Conservation (phyloP, 106 monocot species). For the Cymbidium sinense region DNA sequence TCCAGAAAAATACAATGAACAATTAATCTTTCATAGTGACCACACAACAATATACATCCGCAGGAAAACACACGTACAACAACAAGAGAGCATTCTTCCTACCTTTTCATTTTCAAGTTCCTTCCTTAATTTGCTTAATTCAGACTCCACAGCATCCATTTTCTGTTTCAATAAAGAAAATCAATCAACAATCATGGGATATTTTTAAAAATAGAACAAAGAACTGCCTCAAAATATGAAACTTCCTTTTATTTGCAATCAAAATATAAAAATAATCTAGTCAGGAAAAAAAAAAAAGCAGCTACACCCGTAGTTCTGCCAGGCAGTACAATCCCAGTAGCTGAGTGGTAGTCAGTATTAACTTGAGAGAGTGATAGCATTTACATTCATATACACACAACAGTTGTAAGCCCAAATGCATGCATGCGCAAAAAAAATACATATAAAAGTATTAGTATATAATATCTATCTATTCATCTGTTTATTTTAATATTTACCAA, state of each 20-base stretch:
- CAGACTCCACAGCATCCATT: slow-evolving; percentile 47
- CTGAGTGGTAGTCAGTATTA: no score
- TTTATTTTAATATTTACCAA: no score
- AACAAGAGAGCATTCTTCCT: slow-evolving; percentile 20
- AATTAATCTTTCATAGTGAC: slow-evolving; percentile 1
- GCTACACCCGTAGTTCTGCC: neutral
- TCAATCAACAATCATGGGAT: neutral
- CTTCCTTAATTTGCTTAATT: slow-evolving; percentile 52
- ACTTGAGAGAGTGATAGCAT: no score
- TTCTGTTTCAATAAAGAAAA: slow-evolving; percentile 41
- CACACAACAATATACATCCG: neutral
- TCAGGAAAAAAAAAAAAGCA: neutral
- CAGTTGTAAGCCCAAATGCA: no score
- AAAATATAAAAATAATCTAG: neutral
- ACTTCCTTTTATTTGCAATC: neutral
- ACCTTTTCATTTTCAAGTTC: slow-evolving; percentile 95
- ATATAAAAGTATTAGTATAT: no score
- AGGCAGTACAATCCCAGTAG: no score
- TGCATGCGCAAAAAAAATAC: no score
- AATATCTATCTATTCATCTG: no score
- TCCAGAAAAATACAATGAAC: neutral
- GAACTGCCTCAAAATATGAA: neutral
- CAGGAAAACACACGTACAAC: neutral
- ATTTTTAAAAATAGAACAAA: neutral
- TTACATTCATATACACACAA: no score